Conservation (phyloP, 768 basidiomycete genomes). For the Amylocystis lapponica region DNA sequence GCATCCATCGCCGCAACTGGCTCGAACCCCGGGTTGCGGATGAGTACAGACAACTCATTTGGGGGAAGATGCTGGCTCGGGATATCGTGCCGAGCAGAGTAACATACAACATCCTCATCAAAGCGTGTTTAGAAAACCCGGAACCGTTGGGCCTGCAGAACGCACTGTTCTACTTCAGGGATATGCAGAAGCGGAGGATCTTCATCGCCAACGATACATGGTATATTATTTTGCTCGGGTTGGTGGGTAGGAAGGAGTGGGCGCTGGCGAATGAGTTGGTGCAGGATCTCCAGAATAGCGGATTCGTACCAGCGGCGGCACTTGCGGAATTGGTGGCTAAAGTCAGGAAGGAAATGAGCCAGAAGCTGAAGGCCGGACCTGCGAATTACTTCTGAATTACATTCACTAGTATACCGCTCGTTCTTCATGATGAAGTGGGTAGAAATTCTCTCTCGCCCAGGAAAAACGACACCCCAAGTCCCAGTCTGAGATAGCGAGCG, state of each 20-base stretch:
- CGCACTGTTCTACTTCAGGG: constrained; percentile 53
- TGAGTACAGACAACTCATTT: constrained; percentile 44
- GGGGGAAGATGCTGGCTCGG: constrained; percentile 51
- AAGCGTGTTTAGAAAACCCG: constrained; percentile 52
- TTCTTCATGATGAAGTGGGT: neutral
- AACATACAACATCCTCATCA: constrained; percentile 75
- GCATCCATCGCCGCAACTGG: constrained; percentile 59
- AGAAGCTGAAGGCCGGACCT: constrained; percentile 9
- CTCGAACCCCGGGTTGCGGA: constrained; percentile 38
- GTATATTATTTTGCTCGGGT: constrained; percentile 67
- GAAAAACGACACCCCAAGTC: constrained; percentile 61
- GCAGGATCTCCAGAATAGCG: constrained; percentile 47
- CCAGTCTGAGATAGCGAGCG: constrained; percentile 62
- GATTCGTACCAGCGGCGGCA: constrained; percentile 39
- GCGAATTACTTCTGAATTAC: constrained; percentile 5
- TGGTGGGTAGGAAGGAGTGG: constrained; percentile 56
- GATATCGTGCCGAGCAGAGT: constrained; percentile 51
- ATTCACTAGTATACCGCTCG: neutral
- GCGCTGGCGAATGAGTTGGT: constrained; percentile 53
- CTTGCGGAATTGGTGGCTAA: constrained; percentile 44
- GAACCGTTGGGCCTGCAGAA: constrained; percentile 43
- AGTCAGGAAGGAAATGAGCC: constrained; percentile 34
- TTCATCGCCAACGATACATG: constrained; percentile 60
- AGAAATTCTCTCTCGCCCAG: constrained; percentile 27
- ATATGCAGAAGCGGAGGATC: constrained; percentile 49